Evolutionary conservation across 2,329 filamentous ascomycete species (phyloP).

Genomic region (Trichoderma sp.): DNA sequence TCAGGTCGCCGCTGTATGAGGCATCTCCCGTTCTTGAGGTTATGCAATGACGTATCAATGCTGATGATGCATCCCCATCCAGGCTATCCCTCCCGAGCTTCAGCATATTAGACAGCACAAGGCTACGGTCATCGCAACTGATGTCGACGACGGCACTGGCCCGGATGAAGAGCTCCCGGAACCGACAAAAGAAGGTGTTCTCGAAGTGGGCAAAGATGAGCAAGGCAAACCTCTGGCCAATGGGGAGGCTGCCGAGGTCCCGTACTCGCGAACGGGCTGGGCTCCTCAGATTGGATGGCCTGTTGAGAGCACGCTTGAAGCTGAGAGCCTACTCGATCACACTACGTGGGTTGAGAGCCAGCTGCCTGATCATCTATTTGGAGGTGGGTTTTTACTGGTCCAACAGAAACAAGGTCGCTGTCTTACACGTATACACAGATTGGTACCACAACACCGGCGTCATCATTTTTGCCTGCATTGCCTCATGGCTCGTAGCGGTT

Average conservation of each 20-base stretch:
- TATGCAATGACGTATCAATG: not conserved
- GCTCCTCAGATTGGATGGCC: slow-evolving; percentile 78
- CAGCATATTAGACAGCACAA: slow-evolving; percentile 44
- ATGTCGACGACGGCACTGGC: slow-evolving; percentile 68
- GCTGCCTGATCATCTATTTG: slow-evolving; percentile 85
- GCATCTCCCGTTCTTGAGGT: not conserved
- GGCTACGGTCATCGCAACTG: slow-evolving; percentile 70
- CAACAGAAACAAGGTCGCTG: not conserved
- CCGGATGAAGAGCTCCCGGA: slow-evolving; percentile 75
- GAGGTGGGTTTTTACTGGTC: slow-evolving; percentile 52
- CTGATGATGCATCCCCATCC: slow-evolving; percentile 17
- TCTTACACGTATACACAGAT: slow-evolving; percentile 50
- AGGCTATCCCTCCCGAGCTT: slow-evolving; percentile 40
- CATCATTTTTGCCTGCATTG: slow-evolving; percentile 86
- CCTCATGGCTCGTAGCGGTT: slow-evolving; percentile 85
- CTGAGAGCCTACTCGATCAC: slow-evolving; percentile 76
- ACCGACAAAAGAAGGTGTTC: slow-evolving; percentile 65
- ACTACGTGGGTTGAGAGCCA: slow-evolving; percentile 81
- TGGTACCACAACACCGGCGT: slow-evolving; percentile 98
- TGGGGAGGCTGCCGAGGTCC: slow-evolving; percentile 49
- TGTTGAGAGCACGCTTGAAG: slow-evolving; percentile 51
- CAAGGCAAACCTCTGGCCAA: slow-evolving; percentile 48
- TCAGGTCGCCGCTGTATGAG: slow-evolving; percentile 69
- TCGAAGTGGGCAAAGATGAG: slow-evolving; percentile 52
- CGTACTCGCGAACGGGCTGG: slow-evolving; percentile 69